Percentiles rank a stretch among this genome's conserved stretches.
Conservation (phyloP, 208 protist species). For the Crithidia acanthocephali region DNA sequence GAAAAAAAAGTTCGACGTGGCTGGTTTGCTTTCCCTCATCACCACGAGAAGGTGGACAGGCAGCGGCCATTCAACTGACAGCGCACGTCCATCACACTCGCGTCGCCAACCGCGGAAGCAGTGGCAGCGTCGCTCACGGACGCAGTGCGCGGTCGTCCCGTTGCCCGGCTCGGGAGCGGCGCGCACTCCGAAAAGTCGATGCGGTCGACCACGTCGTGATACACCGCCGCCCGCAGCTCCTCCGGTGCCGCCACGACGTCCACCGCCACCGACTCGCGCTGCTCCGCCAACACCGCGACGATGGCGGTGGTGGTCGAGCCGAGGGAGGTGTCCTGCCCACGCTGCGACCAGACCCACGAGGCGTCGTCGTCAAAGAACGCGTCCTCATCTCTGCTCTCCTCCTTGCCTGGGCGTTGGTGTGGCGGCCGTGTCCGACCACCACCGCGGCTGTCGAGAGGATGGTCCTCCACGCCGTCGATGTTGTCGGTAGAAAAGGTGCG, state of each 20-base stretch:
- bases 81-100: slow-evolving; percentile 1
- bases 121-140: not conserved
- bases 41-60: slow-evolving; percentile 38
- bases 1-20: no score
- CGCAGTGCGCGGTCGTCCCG: not conserved
- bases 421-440: not conserved
- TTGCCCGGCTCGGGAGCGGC: not conserved
- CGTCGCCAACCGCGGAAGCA: not conserved
- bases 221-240: slow-evolving; percentile 57
- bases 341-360: not conserved
- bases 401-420: not conserved
- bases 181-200: slow-evolving; percentile 48
- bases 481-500: not conserved
- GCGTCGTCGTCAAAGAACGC: not conserved
- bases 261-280: slow-evolving; percentile 33
- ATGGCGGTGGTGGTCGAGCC: slow-evolving; percentile 16
- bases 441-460: not conserved
- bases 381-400: not conserved
- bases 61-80: slow-evolving; percentile 58
- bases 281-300: slow-evolving; percentile 50
- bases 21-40: not conserved
- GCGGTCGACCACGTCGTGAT: slow-evolving; percentile 47
- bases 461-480: not conserved
- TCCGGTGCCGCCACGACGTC: slow-evolving; percentile 39
- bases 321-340: not conserved